Evolutionary conservation across 495 filamentous ascomycete species (phyloP), one percentile per base, ranked within the genome.

Genomic region (Trichoderma asperelloides): DNA sequence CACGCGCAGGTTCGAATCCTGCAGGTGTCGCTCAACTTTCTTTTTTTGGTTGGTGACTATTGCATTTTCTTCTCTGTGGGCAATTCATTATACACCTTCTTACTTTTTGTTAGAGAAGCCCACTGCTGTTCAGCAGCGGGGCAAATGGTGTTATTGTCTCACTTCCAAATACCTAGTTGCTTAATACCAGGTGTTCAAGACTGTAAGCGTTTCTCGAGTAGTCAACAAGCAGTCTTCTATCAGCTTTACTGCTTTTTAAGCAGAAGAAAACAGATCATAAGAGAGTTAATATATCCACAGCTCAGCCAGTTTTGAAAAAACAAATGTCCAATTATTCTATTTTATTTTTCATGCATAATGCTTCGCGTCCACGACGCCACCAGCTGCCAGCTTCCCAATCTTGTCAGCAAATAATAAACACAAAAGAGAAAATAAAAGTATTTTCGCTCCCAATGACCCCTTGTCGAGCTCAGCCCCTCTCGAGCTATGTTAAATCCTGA

Each of bases 1-100:
- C 55, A 60, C 55, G 55, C 55, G 55, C 55, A 60, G 55, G 55
- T 60, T 60, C 55, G 55, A 60, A 60, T 60, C 55, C 55, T 60
- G 55, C 55, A 60, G 55, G 55, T 60, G 55, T 60, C 55, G 55
- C 13, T 47, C 43, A 15, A 16, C n/a, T 60, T 60, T 28, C 27
- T 30, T 60, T 60, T 60, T 60, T 15, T 13, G 2, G 25, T 60
- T 30, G n/a, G n/a, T n/a, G n/a, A n/a, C n/a, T n/a, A n/a, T n/a
- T n/a, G n/a, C n/a, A n/a, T n/a, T n/a, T n/a, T n/a, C n/a, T n/a
- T n/a, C n/a, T n/a, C n/a, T n/a, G n/a, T n/a, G n/a, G n/a, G n/a
- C n/a, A n/a, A n/a, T n/a, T n/a, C n/a, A n/a, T n/a, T 47, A 47
- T 47, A 13, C 13, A 5, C 11, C 15, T 45, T 13, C 43, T 18